Evolutionary conservation across 257 asterid genomes (phyloP), one percentile per base, ranked within the genome.

Genomic region (Solanum microdontum): DNA sequence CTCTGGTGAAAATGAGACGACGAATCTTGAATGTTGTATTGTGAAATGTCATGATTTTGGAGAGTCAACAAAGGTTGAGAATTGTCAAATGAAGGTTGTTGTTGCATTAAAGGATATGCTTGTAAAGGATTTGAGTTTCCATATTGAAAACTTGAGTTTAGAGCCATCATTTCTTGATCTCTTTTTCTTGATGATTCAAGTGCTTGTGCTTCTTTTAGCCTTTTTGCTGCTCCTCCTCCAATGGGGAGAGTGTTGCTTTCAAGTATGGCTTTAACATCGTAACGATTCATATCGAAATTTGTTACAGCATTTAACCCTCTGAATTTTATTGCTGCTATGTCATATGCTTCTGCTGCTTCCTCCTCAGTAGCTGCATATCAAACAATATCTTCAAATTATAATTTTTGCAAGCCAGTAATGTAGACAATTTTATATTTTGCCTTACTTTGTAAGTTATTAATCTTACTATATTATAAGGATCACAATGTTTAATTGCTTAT

Each of bases 341-440:
- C 99, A 80, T 96, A 96, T 8, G 99, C 99, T 86, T 96, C 99
- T 3, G 99, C 99, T 0, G 99, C 99, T 93, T 96, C 99, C 74
- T 95, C 99, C 86, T 95, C 98, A 0, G 98, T 96, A 89, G 97
- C 98, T 96, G 88, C 45, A 58, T 43, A 15, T 34, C 43, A 23
- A 69, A 60, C n/a, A 39, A 39, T 34, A 30, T 58, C 62, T 32
- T 58, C 3, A 26, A 43, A 80, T 45, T 80, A 45, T 2, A 15
- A 14, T 45, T 62, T 40, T 23, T 76, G 2, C 7, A 30, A 70
- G n/a, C 11, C 32, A 30, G 7, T 70, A 12, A 13, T 15, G 23
- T 6, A 51, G 9, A 51, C 23, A 48, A 48, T 48, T 48, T 45
- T 45, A 4, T 13, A 45, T 45, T 45, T 45, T 45, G 0, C 58